phyloP scores from a whole-genome alignment of 768 basidiomycete species.

The Termitomyces sp. region DNA sequence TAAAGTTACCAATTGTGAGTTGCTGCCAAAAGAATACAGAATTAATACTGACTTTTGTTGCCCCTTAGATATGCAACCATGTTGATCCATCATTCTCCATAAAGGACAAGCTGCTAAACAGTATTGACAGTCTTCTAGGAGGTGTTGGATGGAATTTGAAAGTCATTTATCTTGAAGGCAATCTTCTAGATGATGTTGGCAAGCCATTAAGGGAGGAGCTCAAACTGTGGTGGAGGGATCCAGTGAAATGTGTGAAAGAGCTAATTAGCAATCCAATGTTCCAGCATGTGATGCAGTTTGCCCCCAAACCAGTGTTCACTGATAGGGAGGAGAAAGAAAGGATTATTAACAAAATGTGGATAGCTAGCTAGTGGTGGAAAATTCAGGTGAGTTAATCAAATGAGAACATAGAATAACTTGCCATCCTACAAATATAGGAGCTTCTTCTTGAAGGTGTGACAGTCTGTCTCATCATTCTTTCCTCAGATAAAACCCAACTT shows the following conservation, averaged over 20 bases:
- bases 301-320: background rate
- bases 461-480: background rate
- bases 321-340: background rate
- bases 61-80: background rate
- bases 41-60: too few relatives aligned
- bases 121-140: background rate
- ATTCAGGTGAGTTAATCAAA: slow-evolving; percentile 1
- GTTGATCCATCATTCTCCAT: background rate
- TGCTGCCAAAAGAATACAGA: too few relatives aligned
- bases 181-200: background rate
- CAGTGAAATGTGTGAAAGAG: background rate
- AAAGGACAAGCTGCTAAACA: background rate
- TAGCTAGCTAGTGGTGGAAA: slow-evolving; percentile 18
- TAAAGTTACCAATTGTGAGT: slow-evolving; percentile 3
- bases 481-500: too few relatives aligned
- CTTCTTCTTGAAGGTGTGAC: background rate
- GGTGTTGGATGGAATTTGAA: background rate
- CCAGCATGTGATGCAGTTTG: background rate
- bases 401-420: too few relatives aligned
- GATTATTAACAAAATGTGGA: slow-evolving; percentile 12
- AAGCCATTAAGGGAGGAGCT: background rate
- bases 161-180: background rate
- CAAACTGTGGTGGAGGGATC: background rate
- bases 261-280: background rate
- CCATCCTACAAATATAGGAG: too few relatives aligned